These are phyloP conservation scores for Talaromyces islandicus DNA, from an alignment of 2,329 filamentous ascomycete genomes.

Conservation along the genomic window DNA sequence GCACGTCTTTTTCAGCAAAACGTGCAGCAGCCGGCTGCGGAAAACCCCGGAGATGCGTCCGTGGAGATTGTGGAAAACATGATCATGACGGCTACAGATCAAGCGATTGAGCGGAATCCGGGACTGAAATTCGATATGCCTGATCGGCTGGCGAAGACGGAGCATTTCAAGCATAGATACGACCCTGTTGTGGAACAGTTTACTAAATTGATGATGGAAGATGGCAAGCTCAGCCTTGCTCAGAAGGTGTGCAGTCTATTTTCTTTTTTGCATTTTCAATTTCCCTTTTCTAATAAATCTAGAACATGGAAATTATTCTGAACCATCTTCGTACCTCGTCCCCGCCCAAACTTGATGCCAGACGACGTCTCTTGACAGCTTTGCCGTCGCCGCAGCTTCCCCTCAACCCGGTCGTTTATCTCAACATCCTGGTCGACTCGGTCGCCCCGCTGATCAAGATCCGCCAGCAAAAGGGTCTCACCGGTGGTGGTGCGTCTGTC, in stretches of 20 bases:
- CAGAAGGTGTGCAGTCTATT: constrained; percentile 53
- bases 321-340: constrained; percentile 77
- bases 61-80: constrained; percentile 29
- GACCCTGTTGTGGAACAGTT: constrained; percentile 80
- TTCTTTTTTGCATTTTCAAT: neutral
- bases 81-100: constrained; percentile 27
- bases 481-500: constrained; percentile 78
- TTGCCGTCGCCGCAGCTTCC: constrained; percentile 76
- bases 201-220: constrained; percentile 82
- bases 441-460: constrained; percentile 84
- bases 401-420: constrained; percentile 81
- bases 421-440: constrained; percentile 85
- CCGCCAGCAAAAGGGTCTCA: constrained; percentile 66
- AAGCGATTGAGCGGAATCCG: constrained; percentile 32
- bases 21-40: constrained; percentile 14
- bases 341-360: constrained; percentile 67
- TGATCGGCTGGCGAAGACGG: constrained; percentile 55
- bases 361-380: constrained; percentile 56
- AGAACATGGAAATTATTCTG: constrained; percentile 83
- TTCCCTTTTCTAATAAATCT: constrained; percentile 4
- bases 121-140: constrained; percentile 79
- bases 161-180: constrained; percentile 73
- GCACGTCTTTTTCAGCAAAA: constrained; percentile 34
- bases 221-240: constrained; percentile 86
- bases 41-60: constrained; percentile 22